Conservation (phyloP, 768 basidiomycete genomes). For the Leccinum incarnatum region DNA sequence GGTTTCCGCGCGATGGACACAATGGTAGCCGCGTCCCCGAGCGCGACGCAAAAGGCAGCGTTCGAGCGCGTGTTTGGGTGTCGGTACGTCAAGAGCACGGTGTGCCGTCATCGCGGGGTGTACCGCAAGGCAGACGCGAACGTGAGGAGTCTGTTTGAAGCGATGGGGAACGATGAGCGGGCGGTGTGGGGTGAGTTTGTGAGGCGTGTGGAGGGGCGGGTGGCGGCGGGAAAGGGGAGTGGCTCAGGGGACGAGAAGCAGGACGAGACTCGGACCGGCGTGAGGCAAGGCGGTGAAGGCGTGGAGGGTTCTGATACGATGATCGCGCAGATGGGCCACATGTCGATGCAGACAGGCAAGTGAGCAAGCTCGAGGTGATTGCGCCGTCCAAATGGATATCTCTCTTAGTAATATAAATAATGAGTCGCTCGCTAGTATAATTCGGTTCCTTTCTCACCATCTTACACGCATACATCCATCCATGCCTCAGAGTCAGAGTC, state of each 20-base stretch:
- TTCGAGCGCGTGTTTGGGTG: constrained; percentile 71
- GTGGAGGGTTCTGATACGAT: constrained; percentile 14
- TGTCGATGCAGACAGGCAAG: constrained; percentile 20
- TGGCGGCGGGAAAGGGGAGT: constrained; percentile 26
- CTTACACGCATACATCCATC: no score
- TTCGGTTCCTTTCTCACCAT: no score
- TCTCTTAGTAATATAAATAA: no score
- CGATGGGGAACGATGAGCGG: constrained; percentile 50
- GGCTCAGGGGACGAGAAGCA: constrained; percentile 24
- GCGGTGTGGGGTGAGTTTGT: constrained; percentile 73
- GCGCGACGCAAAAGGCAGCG: constrained; percentile 60
- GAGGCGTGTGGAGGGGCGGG: constrained; percentile 54
- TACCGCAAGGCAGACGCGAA: constrained; percentile 55
- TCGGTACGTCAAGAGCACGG: constrained; percentile 71
- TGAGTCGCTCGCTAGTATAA: no score
- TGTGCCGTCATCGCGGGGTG: constrained; percentile 67
- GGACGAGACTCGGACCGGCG: constrained; percentile 11
- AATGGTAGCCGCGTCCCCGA: constrained; percentile 34
- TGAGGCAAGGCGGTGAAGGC: background rate
- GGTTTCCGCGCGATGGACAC: constrained; percentile 55
- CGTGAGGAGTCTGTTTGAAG: constrained; percentile 51
- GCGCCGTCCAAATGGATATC: no score
- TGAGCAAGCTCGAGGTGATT: background rate
- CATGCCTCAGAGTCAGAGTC: constrained; percentile 4
- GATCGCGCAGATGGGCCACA: constrained; percentile 18